Percentiles rank a stretch among this genome's conserved stretches.
phyloP scores from a whole-genome alignment of 176 grass and related monocot species.

The Tillandsia leiboldiana region DNA sequence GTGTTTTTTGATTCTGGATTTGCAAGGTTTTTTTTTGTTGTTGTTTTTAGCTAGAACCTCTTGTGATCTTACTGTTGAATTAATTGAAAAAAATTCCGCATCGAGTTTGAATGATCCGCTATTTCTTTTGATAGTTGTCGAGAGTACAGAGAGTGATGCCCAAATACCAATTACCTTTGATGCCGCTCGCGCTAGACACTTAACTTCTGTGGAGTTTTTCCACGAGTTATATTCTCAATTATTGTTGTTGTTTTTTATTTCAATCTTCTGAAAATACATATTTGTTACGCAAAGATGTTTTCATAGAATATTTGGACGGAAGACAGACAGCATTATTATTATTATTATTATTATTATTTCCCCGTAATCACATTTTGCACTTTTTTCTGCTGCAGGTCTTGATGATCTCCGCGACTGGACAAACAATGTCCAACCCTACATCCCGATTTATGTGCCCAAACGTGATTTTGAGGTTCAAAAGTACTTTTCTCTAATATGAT shows the following conservation, averaged over 20 bases:
- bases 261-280: background rate
- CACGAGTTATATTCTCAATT: background rate
- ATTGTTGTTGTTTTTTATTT: background rate
- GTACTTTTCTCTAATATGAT: background rate
- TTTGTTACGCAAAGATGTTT: background rate
- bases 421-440: slow-evolving; percentile 68
- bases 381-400: slow-evolving; percentile 47
- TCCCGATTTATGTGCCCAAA: slow-evolving; percentile 76
- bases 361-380: background rate
- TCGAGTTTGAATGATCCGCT: no score
- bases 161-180: background rate
- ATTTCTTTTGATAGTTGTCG: no score
- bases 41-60: background rate
- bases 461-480: slow-evolving; percentile 73
- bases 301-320: background rate
- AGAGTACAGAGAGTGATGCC: no score
- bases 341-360: slow-evolving; percentile 23
- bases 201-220: background rate
- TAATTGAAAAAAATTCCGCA: background rate
- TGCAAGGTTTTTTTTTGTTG: background rate
- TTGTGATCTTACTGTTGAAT: background rate
- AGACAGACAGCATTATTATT: slow-evolving; percentile 2
- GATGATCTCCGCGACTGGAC: slow-evolving; percentile 97
- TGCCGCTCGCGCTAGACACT: background rate
- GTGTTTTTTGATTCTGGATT: background rate